Percentiles rank a stretch among this genome's conserved stretches.
These are phyloP conservation scores for Cyclotella distinguenda DNA, from an alignment of 108 stramenopile species.

Conservation along the genomic window DNA sequence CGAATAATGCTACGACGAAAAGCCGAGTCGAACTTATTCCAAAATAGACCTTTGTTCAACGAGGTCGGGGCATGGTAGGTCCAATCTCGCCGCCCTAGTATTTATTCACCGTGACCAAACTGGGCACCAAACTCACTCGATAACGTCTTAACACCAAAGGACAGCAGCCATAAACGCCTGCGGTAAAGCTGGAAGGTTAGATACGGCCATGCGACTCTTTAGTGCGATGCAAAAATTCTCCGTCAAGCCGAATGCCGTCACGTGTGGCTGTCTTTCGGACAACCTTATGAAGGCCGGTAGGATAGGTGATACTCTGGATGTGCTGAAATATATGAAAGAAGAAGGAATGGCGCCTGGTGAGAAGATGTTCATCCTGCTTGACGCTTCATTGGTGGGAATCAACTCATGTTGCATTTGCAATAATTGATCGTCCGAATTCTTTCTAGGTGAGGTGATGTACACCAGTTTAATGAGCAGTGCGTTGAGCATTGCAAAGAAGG, in stretches of 20 bases:
- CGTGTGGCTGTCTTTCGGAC: conserved; percentile 78
- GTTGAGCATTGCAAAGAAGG: conserved; percentile 53
- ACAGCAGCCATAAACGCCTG: conserved; percentile 89
- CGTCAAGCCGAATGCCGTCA: conserved; percentile 74
- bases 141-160: not conserved
- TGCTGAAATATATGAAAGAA: conserved; percentile 81
- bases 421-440: no score
- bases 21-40: conserved; percentile 22
- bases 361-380: no score
- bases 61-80: conserved; percentile 80
- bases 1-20: conserved; percentile 69
- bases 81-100: no score
- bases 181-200: conserved; percentile 75
- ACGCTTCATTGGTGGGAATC: no score
- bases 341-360: conserved; percentile 58
- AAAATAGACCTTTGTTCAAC: conserved; percentile 33
- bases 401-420: no score
- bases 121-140: not conserved
- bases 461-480: conserved; percentile 80
- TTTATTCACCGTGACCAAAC: no score
- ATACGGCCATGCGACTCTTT: conserved; percentile 73
- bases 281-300: conserved; percentile 58
- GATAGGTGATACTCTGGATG: conserved; percentile 62
- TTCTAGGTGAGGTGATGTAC: conserved; percentile 83
- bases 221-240: conserved; percentile 70